These are phyloP conservation scores for Eucalyptus marginata DNA, from an alignment of 345 rosid genomes.

Conservation along the genomic window DNA sequence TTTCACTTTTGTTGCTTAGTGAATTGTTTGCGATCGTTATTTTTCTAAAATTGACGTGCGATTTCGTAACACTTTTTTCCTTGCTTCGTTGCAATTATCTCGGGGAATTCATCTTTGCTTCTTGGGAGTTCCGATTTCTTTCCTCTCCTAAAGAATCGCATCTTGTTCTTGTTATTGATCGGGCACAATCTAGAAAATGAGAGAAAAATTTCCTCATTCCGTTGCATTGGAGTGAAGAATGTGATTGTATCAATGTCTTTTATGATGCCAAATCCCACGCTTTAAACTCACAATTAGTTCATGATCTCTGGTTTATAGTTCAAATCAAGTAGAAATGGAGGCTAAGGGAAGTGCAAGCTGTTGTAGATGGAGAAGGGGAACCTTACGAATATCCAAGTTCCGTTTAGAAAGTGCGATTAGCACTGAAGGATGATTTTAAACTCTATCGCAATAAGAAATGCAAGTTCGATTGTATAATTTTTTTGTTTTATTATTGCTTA, in stretches of 20 bases:
- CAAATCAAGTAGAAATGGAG: background rate
- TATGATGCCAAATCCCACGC: background rate
- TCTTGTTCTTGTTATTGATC: background rate
- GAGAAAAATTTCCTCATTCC: background rate
- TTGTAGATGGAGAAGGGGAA: background rate
- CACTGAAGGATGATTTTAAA: background rate
- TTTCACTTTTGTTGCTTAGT: too few species aligned
- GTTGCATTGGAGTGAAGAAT: background rate
- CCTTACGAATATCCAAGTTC: background rate
- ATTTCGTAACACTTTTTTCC: background rate
- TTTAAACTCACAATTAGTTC: background rate
- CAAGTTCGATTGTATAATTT: background rate
- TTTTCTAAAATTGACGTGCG: too few species aligned
- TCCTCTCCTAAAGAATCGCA: background rate
- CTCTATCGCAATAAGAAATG: background rate
- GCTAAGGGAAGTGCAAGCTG: background rate
- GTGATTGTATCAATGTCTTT: background rate
- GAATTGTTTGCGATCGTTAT: too few species aligned
- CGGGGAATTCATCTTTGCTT: background rate
- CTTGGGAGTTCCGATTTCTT: background rate
- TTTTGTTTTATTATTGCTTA: background rate
- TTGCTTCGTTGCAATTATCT: background rate
- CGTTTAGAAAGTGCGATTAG: background rate
- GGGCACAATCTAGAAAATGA: background rate
- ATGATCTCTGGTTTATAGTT: background rate